phyloP scores from a whole-genome alignment of 2,329 filamentous ascomycete genomes.

The Allantophomopsis cytisporea region DNA sequence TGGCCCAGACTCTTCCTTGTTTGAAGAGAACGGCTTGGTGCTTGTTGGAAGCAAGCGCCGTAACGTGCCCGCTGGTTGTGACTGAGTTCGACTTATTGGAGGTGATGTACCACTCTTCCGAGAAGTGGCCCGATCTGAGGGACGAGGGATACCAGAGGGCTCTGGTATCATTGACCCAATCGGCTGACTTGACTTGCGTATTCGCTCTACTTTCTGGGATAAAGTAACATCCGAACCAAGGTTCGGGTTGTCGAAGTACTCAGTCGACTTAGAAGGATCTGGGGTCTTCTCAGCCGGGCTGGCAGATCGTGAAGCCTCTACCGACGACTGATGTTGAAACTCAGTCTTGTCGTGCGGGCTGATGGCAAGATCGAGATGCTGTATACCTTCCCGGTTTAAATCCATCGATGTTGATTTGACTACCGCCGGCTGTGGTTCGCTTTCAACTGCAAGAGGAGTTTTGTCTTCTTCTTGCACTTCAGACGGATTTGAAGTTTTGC shows the following conservation, averaged over 20 bases:
- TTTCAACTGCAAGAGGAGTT: background rate
- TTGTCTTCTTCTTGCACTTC: background rate
- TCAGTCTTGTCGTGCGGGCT: too few relatives aligned
- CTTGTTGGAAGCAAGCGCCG: slow-evolving; percentile 11
- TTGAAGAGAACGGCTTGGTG: slow-evolving; percentile 8
- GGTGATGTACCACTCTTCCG: slow-evolving; percentile 8
- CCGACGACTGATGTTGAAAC: too few relatives aligned
- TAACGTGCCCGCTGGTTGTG: slow-evolving; percentile 18
- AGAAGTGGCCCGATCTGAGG: slow-evolving; percentile 10
- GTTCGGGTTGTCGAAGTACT: too few relatives aligned
- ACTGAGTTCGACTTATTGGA: slow-evolving; percentile 17
- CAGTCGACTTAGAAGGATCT: too few relatives aligned
- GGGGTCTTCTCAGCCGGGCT: too few relatives aligned
- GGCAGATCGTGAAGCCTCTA: too few relatives aligned
- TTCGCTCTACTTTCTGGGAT: slow-evolving; percentile 16
- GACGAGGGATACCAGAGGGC: slow-evolving; percentile 16
- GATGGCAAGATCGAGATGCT: slow-evolving; percentile 39
- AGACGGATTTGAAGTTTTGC: background rate
- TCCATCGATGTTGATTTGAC: slow-evolving; percentile 16
- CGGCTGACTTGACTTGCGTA: slow-evolving; percentile 9
- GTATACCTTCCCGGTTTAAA: slow-evolving; percentile 36
- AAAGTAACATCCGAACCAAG: slow-evolving; percentile 8
- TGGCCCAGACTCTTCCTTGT: too few relatives aligned
- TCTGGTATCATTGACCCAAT: slow-evolving; percentile 9
- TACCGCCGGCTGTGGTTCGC: background rate